phyloP scores from a whole-genome alignment of 306 rosid species.

The Pueraria montana region DNA sequence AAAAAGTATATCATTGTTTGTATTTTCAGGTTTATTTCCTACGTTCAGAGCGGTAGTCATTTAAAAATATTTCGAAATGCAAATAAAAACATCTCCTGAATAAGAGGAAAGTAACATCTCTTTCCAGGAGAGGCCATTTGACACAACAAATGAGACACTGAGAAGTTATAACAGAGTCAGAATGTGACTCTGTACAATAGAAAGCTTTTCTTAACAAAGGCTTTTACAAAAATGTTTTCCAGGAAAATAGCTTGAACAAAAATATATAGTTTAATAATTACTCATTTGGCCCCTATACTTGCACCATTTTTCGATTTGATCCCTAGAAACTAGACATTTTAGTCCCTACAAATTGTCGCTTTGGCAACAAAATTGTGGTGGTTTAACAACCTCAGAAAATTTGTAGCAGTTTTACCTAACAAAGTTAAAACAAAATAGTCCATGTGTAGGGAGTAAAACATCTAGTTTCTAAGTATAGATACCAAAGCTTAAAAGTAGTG shows the following conservation, averaged over 20 bases:
- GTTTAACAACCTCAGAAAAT: too few species aligned
- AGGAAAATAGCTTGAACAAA: conserved; percentile 6
- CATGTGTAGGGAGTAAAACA: too few species aligned
- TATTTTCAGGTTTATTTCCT: conserved; percentile 22
- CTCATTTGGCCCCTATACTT: too few species aligned
- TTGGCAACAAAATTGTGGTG: too few species aligned
- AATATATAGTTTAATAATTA: too few species aligned
- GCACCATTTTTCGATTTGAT: too few species aligned
- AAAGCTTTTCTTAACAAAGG: not conserved
- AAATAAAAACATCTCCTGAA: conserved; percentile 24
- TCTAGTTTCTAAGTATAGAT: too few species aligned
- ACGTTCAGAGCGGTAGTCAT: conserved; percentile 3
- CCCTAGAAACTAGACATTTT: too few species aligned
- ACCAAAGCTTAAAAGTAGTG: too few species aligned
- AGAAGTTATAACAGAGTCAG: not conserved
- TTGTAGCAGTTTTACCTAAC: too few species aligned
- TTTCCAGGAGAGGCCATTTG: conserved; percentile 5
- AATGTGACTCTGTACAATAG: not conserved
- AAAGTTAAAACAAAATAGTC: too few species aligned
- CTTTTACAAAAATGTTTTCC: not conserved
- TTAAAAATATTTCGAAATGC: conserved; percentile 14
- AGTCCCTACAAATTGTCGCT: too few species aligned
- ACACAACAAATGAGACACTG: not conserved
- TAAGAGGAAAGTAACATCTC: not conserved
- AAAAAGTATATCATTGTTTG: conserved; percentile 25